These are phyloP conservation scores for Candida nanaspora DNA, from an alignment of 805 yeast species.

Conservation along the genomic window DNA sequence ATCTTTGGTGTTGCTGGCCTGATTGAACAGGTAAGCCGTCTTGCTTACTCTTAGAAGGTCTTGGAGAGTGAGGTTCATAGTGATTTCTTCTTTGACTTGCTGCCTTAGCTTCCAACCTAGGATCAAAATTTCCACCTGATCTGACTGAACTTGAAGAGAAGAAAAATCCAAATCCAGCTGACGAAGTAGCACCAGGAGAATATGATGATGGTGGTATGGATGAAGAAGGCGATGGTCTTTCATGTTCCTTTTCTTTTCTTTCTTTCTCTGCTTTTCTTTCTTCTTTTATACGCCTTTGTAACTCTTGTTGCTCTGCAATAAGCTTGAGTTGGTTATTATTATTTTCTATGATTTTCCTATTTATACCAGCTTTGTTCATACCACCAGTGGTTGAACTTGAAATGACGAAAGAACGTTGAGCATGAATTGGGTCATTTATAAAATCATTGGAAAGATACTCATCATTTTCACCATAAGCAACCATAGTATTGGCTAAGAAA, in stretches of 20 bases:
- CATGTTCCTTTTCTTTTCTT: too few species aligned
- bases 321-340: too few species aligned
- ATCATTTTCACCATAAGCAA: slow-evolving; percentile 16
- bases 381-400: slow-evolving; percentile 1
- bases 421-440: not conserved
- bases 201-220: not conserved
- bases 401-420: not conserved
- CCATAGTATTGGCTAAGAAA: slow-evolving; percentile 23
- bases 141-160: not conserved
- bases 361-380: not conserved
- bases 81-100: too few species aligned
- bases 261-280: not conserved
- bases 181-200: too few species aligned
- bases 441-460: not conserved
- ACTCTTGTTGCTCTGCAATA: not conserved
- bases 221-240: not conserved
- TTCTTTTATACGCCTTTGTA: not conserved
- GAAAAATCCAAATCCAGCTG: too few species aligned
- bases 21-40: too few species aligned
- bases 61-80: too few species aligned
- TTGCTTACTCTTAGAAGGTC: not conserved
- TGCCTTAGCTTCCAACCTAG: too few species aligned
- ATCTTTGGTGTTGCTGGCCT: too few species aligned
- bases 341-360: not conserved
- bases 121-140: not conserved